phyloP scores from a whole-genome alignment of 495 filamentous ascomycete species.

The Xylaria curta region DNA sequence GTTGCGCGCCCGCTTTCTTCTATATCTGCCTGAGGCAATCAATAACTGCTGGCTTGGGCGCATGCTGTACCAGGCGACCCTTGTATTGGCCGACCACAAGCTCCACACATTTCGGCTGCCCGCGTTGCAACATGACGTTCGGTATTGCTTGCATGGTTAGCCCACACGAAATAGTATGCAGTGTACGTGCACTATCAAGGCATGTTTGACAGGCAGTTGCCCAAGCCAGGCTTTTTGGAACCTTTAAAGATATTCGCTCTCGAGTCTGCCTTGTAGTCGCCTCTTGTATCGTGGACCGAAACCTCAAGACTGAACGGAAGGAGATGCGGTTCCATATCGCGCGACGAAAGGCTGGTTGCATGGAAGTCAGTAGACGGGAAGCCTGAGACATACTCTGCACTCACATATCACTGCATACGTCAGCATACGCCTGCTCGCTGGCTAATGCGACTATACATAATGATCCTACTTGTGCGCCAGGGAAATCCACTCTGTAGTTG shows the following conservation, averaged over 20 bases:
- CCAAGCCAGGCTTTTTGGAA: background rate
- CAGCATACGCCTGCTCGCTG: background rate
- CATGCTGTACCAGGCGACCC: slow-evolving; percentile 11
- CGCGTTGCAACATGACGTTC: slow-evolving; percentile 8
- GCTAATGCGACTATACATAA: background rate
- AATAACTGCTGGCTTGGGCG: background rate
- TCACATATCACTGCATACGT: background rate
- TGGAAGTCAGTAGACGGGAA: background rate
- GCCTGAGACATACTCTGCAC: background rate
- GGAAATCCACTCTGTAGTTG: background rate
- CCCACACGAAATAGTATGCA: background rate
- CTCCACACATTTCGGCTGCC: slow-evolving; percentile 14
- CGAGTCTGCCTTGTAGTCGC: background rate
- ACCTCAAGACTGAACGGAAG: too few relatives aligned
- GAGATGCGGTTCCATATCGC: background rate
- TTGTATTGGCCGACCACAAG: background rate
- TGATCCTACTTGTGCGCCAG: background rate
- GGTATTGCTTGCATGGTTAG: slow-evolving; percentile 13
- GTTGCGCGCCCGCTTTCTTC: slow-evolving; percentile 2
- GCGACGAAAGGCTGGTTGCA: background rate
- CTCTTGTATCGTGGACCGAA: background rate
- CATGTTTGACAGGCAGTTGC: background rate
- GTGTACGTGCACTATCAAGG: background rate
- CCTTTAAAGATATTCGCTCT: background rate
- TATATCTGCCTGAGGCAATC: slow-evolving; percentile 13